A percentile compares a stretch with the other conserved stretches of the same genome.
These are phyloP conservation scores for Aspergillus cristatus DNA, from an alignment of 495 filamentous ascomycete genomes.

Conservation along the genomic window DNA sequence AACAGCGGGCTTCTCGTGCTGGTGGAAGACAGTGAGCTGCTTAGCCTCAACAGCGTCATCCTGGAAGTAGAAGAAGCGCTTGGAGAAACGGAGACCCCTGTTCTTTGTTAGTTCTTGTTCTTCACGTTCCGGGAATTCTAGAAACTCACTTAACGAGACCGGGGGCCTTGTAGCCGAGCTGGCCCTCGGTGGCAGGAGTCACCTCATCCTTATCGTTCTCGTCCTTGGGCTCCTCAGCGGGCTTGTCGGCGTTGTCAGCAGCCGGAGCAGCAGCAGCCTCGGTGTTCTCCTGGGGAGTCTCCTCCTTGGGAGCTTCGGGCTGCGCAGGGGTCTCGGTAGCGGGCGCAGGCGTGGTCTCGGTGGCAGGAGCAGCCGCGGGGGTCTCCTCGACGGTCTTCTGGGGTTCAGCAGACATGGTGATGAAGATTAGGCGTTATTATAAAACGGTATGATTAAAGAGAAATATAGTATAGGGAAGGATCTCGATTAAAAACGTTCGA, in stretches of 20 bases:
- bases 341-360: conserved; percentile 20
- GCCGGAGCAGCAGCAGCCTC: conserved; percentile 35
- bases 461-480: conserved; percentile 10
- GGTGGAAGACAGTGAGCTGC: conserved; percentile 63
- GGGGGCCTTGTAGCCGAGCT: conserved; percentile 76
- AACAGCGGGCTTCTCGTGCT: conserved; percentile 71
- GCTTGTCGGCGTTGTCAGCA: conserved; percentile 31
- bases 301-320: conserved; percentile 23
- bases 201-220: conserved; percentile 42
- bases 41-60: conserved; percentile 70
- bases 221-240: conserved; percentile 40
- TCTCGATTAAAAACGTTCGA: conserved; percentile 15
- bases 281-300: conserved; percentile 21
- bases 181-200: conserved; percentile 54
- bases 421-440: conserved; percentile 24
- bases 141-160: conserved; percentile 80
- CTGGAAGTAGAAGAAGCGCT: conserved; percentile 91
- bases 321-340: conserved; percentile 26
- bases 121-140: no score
- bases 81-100: conserved; percentile 57
- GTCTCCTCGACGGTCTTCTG: conserved; percentile 43
- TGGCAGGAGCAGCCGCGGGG: conserved; percentile 28
- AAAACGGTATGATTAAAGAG: conserved; percentile 12
- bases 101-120: conserved; percentile 15
- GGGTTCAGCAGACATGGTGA: conserved; percentile 41